Base-by-base conservation (phyloP, 768 basidiomycete species). In the Austroboletus eburneus region DNA sequence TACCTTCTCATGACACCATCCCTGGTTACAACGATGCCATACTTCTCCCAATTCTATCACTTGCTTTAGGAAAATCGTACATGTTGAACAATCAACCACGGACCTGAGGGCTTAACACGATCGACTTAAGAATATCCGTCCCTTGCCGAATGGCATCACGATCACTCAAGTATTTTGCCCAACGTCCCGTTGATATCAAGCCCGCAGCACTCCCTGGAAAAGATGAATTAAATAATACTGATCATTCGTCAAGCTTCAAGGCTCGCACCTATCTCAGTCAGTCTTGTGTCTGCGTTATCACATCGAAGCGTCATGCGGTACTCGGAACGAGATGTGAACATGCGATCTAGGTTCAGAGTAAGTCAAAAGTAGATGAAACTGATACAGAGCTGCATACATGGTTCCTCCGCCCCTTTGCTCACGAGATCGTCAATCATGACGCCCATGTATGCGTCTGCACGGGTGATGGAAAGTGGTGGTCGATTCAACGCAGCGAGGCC, bases 351-450 rank as follows among this genome's bases (percentile, higher is more conserved):
- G 52, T 5, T 22, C 17, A 16, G 25, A 3, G 27, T 62, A 9
- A 59, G 32, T 17, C n/a, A 7, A 18, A 5, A 5, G 10, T 5
- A 22, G 22, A 47, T 16, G 21, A 50, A 6, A 32, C 34, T n/a
- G n/a, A 41, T 18, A 7, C 25, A 13, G 12, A 21, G 34, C 16
- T 46, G 35, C 34, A 70, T 61, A 91, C 91, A 95, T 40, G 91
- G 92, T 61, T 95, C 92, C 58, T 92, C 88, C 3, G 87, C 85
- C 3, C 92, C 92, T 58, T 91, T 91, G 35, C 85, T 79, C 20
- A 88, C 83, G 18, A 95, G 73, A 60, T 95, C 92, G 62, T 95
- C 92, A 21, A 95, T 85, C 84, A 94, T 87, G 7, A 95, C 92
- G 1, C 92, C 92, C 7, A 83, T 74, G 61, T 83, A 93, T 6